phyloP scores from a whole-genome alignment of 139 green algal genomes.

The Limnomonas spitsbergensis region DNA sequence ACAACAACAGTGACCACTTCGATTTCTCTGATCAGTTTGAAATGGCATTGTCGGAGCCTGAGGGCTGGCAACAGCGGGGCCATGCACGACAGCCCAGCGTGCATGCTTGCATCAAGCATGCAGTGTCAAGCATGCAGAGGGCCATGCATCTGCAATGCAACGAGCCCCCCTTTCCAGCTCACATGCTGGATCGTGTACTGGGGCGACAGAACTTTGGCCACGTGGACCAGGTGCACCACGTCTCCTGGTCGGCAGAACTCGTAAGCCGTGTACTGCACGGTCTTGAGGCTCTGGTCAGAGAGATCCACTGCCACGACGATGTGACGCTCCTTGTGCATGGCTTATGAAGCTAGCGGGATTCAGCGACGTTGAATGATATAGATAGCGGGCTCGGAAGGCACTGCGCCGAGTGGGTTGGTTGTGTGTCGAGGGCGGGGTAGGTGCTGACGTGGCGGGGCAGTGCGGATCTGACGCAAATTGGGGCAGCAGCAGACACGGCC shows the following conservation, averaged over 20 bases:
- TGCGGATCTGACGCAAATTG: no score
- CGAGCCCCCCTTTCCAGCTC: no score
- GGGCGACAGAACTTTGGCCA: not conserved
- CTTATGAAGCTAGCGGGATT: not conserved
- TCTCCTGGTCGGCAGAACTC: constrained; percentile 2
- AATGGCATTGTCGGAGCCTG: no score
- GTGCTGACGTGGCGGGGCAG: no score
- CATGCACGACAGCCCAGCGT: no score
- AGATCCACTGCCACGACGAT: not conserved
- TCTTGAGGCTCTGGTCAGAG: not conserved
- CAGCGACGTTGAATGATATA: not conserved
- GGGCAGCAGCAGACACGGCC: no score
- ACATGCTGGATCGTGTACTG: not conserved
- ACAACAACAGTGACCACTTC: no score
- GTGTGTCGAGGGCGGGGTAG: not conserved
- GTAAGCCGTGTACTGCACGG: not conserved
- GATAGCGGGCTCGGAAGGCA: not conserved
- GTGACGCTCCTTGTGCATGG: not conserved
- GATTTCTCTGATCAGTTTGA: no score
- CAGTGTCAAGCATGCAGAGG: no score
- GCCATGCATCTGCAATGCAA: no score
- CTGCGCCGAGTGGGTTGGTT: not conserved
- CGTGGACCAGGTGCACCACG: not conserved
- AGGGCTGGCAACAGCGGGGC: no score
- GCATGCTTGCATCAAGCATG: no score